Evolutionary conservation across 1,284 basidiomycete genomes (phyloP), one percentile per base, ranked within the genome.

Genomic region (Trametes polyzona): DNA sequence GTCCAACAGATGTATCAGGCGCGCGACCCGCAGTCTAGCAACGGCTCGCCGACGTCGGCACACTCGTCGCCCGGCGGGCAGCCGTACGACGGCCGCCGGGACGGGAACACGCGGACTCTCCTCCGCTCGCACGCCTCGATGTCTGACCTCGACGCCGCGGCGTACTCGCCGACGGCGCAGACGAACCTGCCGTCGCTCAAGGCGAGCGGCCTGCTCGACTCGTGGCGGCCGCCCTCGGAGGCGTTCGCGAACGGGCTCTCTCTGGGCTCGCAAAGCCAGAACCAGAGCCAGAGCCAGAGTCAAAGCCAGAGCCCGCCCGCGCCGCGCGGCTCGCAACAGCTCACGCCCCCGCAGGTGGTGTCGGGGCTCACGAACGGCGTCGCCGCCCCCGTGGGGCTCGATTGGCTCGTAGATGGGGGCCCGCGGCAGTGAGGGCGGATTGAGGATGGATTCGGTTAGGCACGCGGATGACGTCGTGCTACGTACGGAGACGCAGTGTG

Each of bases 151-250:
- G 54, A 56, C 58, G 50, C n/a, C 32, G 40, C 43, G 42, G 43
- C 27, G 35, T 41, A 30, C 61, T 59, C 48, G 47, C 55, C 44
- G 43, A 40, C 21, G 47, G 48, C 60, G 19, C 59, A 69, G 52
- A 77, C 75, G 61, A 84, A 83, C 11, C 71, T 90, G 52, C 88
- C 88, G 17, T 89, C 88, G 30, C 73, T 90, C 47, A 89, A 89
- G 72, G 81, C 85, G 19, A 88, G 85, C 61, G 88, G 88, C 9
- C 74, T 90, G 39, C 72, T 90, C 46, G 86, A 88, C 65, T 82
- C 76, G 69, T 75, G 73, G 62, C 67, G 60, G 48, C 66, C 68
- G 54, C 69, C 67, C 16, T 64, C 66, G 29, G 70, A 70, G 44
- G 62, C 66, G 59, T 69, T 71, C 47, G 66, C 67, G 24, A 63